A percentile compares a stretch with the other conserved stretches of the same genome.
phyloP scores from a whole-genome alignment of 163 green algal species.

The Scenedesmus sp. region DNA sequence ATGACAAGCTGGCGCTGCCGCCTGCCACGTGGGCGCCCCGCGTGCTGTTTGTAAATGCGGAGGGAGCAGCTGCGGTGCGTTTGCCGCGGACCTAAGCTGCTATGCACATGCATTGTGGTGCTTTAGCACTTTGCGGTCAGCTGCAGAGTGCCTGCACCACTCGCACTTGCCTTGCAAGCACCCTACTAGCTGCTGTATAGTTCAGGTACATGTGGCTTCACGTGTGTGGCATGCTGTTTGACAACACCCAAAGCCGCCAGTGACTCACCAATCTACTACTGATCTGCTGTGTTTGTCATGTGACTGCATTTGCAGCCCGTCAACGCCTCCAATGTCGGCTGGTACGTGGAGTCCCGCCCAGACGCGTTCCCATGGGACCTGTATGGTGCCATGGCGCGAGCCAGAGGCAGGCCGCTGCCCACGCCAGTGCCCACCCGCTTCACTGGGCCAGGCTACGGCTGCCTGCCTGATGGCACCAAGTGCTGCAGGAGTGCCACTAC shows the following conservation, averaged over 20 bases:
- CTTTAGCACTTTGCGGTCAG: too few species aligned
- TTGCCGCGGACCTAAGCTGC: too few species aligned
- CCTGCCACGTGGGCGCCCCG: conserved; percentile 22
- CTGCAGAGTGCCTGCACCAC: too few species aligned
- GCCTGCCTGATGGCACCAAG: conserved; percentile 14
- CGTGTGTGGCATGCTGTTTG: too few species aligned
- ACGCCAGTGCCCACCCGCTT: neutral
- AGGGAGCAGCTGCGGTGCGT: conserved; percentile 15
- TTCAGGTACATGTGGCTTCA: too few species aligned
- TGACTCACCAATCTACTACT: too few species aligned
- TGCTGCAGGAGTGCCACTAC: conserved; percentile 25
- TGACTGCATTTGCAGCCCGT: neutral
- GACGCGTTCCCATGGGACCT: conserved; percentile 39
- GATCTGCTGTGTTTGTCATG: too few species aligned
- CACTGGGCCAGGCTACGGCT: conserved; percentile 40
- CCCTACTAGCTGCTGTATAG: too few species aligned
- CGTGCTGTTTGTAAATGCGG: conserved; percentile 4
- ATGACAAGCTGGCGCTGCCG: neutral
- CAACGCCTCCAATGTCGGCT: neutral
- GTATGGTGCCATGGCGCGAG: neutral
- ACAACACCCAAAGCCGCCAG: too few species aligned
- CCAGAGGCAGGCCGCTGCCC: conserved; percentile 9
- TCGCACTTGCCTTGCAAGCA: too few species aligned
- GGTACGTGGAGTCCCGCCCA: conserved; percentile 17
- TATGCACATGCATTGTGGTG: too few species aligned